Evolutionary conservation across 805 yeast genomes (phyloP).

Genomic region (Myxozyma geophila): DNA sequence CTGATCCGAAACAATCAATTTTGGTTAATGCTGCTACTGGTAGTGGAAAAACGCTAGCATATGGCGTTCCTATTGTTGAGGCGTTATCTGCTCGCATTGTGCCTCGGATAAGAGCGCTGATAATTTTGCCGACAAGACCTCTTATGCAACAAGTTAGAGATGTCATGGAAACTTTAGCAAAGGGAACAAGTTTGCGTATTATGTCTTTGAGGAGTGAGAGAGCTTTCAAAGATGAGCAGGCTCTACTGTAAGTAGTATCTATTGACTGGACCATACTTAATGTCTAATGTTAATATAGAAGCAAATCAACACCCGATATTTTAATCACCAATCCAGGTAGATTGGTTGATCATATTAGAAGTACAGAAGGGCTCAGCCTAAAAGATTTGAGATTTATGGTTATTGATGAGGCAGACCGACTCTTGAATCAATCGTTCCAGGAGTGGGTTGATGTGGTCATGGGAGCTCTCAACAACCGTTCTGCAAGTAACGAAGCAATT

Average conservation of each 20-base stretch:
- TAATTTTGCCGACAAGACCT: conserved; percentile 89
- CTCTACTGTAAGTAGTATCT: conserved; percentile 47
- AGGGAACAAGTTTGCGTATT: conserved; percentile 69
- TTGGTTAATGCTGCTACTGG: conserved; percentile 95
- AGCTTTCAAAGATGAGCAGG: conserved; percentile 66
- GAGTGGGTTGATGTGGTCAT: conserved; percentile 74
- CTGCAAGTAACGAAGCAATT: conserved; percentile 15
- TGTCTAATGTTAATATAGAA: background rate
- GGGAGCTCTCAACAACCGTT: conserved; percentile 34
- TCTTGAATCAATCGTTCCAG: conserved; percentile 89
- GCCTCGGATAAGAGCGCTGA: conserved; percentile 72
- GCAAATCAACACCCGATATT: conserved; percentile 51
- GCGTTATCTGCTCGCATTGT: conserved; percentile 64
- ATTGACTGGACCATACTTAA: background rate
- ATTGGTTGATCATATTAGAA: conserved; percentile 89
- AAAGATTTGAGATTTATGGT: conserved; percentile 79
- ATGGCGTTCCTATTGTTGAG: conserved; percentile 80
- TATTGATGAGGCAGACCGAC: conserved; percentile 96
- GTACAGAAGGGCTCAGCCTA: conserved; percentile 86
- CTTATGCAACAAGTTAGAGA: conserved; percentile 78
- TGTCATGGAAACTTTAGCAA: conserved; percentile 62
- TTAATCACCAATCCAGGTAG: conserved; percentile 53
- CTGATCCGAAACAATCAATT: conserved; percentile 56
- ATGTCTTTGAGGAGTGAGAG: conserved; percentile 61
- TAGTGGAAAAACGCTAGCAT: conserved; percentile 92